Base-by-base conservation (phyloP, 163 green algal genomes). In the Coccomyxa subellipsoidea region DNA sequence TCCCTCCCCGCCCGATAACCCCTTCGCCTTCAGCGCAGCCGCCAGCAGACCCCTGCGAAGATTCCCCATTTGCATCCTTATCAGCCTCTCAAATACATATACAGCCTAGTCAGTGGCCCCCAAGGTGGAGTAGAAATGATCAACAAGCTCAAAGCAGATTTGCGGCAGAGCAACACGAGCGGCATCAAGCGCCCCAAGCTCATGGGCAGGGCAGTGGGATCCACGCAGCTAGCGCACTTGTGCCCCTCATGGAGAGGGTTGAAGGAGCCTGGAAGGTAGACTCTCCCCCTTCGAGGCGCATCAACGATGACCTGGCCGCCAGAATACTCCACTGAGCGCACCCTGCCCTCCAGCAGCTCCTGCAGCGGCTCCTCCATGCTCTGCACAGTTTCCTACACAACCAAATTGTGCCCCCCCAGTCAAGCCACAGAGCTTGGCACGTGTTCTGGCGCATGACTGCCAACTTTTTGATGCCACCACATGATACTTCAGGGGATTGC, bases 231-330 rank as follows among this genome's bases (percentile, higher is more conserved):
- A 59, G 47, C 40, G 6, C 81, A 81, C 81, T 54, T 82, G 80
- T 90, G 88, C 0, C 90, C 91, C 2, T 92, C 84, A 80, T 98
- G 95, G 77, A 98, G 78, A 9, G 95, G 95, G 85, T 98, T 98
- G 92, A 98, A 98, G 31, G 91, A 96, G 12, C 95, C 95, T 0
- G 94, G 87, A 39, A 98, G 89, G 80, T 96, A 92, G 32, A 97
- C 83, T 18, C 88, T 84, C 21, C 83, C 79, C n/a, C 79, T 40
- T 2, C 94, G 82, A 0, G 94, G 92, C 6, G 92, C 90, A 81
- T 97, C 91, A 31, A 94, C 85, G 31, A 91, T 59, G 69, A 95
- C 89, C 70, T 90, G 85, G 35, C 81, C 83, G 4, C 88, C 88
- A 35, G 86, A 90, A 82, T 89, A 96, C 84, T 96, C 92, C 71